These are phyloP conservation scores for Blastobotrys aristatus DNA, from an alignment of 1,139 yeast genomes.

Conservation along the genomic window DNA sequence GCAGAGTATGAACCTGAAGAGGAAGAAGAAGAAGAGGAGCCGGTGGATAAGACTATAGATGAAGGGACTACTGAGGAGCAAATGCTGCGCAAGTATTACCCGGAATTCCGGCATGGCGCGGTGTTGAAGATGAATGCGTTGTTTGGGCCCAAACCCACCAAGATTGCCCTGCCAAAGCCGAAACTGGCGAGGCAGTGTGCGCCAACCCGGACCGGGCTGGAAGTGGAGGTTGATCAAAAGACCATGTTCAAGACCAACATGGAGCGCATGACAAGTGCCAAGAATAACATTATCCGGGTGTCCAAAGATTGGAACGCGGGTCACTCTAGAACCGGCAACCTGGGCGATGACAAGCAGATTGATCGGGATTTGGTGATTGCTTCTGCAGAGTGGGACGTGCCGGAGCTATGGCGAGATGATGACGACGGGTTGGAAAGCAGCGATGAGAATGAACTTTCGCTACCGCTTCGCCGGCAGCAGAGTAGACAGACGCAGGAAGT, in stretches of 20 bases:
- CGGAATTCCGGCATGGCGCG: conserved; percentile 52
- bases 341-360: conserved; percentile 6
- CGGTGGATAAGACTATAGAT: too few species aligned
- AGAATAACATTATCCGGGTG: conserved; percentile 16
- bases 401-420: conserved; percentile 7
- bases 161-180: conserved; percentile 50
- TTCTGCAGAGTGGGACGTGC: conserved; percentile 71
- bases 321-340: background rate
- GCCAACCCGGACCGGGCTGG: conserved; percentile 45
- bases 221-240: conserved; percentile 41
- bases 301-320: background rate
- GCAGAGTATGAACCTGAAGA: background rate
- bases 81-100: conserved; percentile 45
- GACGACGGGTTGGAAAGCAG: background rate
- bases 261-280: conserved; percentile 9
- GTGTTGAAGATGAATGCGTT: conserved; percentile 62
- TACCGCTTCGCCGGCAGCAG: background rate
- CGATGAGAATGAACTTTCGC: background rate
- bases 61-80: conserved; percentile 19
- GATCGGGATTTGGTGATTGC: conserved; percentile 64
- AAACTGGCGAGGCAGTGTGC: conserved; percentile 52
- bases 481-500: background rate
- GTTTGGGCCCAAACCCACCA: conserved; percentile 59
- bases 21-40: background rate
- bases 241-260: conserved; percentile 23